A percentile compares a stretch with the other conserved stretches of the same genome.
Conservation (phyloP, 768 basidiomycete genomes). For the Kwoniella europaea region DNA sequence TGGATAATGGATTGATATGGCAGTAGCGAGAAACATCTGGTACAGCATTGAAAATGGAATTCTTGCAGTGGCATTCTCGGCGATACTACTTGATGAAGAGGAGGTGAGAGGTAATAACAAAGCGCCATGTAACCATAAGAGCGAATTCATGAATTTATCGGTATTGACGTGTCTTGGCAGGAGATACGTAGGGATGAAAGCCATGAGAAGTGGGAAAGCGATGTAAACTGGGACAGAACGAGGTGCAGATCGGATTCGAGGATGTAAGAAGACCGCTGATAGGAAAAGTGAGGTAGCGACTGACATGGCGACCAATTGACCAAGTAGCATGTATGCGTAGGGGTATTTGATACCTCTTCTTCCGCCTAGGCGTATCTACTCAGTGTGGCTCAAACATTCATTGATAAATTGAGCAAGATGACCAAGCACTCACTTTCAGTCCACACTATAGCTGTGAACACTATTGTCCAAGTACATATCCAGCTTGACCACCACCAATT, state of each 20-base stretch:
- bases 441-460: slow-evolving; percentile 48
- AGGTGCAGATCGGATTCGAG: slow-evolving; percentile 14
- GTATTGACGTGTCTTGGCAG: slow-evolving; percentile 61
- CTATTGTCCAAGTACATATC: slow-evolving; percentile 52
- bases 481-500: slow-evolving; percentile 71
- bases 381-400: too few species aligned
- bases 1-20: slow-evolving; percentile 59
- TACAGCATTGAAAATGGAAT: slow-evolving; percentile 58
- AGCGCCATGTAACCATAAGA: slow-evolving; percentile 68
- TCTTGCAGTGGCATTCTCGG: slow-evolving; percentile 4
- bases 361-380: slow-evolving; percentile 40
- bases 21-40: slow-evolving; percentile 55
- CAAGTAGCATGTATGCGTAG: slow-evolving; percentile 75
- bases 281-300: slow-evolving; percentile 71
- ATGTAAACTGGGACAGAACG: slow-evolving; percentile 12
- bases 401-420: too few species aligned
- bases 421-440: slow-evolving; percentile 61
- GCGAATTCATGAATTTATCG: slow-evolving; percentile 65
- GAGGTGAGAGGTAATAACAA: slow-evolving; percentile 65
- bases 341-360: slow-evolving; percentile 62
- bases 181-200: slow-evolving; percentile 62
- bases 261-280: slow-evolving; percentile 62
- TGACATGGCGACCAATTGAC: slow-evolving; percentile 73
- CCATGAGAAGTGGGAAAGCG: slow-evolving; percentile 59
- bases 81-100: slow-evolving; percentile 9